Evolutionary conservation across 768 basidiomycete species (phyloP), one percentile per base, ranked within the genome.

Genomic region (Hysterangium stoloniferum): DNA sequence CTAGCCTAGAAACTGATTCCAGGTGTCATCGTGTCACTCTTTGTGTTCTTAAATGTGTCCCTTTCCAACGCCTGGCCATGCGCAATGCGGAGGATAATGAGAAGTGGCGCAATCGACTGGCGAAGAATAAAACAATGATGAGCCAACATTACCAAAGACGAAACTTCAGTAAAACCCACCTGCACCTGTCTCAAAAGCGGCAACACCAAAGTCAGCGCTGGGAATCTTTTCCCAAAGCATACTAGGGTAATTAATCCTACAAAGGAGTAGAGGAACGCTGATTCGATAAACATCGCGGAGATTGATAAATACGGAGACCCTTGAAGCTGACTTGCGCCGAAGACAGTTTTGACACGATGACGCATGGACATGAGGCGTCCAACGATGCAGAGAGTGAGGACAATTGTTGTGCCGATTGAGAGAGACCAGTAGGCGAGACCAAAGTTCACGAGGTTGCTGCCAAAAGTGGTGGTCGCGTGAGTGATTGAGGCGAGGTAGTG

Each of bases 71-170:
- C 61, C 9, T 53, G 48, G 4, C 68, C 69, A 40, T 50, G 57
- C 0, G 62, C 64, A 22, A 71, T 64, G 4, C 69, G 66, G 19
- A 65, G 57, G 53, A 69, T 64, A 56, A 71, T 70, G 44, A 66
- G 50, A 13, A 66, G 22, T 20, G 68, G 62, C 0, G 63, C 62
- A 46, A 71, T 67, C 19, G 59, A 61, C 69, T 71, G 15, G 40
- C 22, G 35, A 17, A 13, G 40, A 19, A 41, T 22, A 41, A 41
- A 17, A 22, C n/a, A 41, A 22, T 19, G 22, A 12, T 41, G 3
- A 17, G 42, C 9, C n/a, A n/a, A n/a, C n/a, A n/a, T n/a, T n/a
- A n/a, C n/a, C n/a, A n/a, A n/a, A n/a, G n/a, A n/a, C n/a, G n/a
- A n/a, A n/a, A n/a, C 41, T n/a, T n/a, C 12, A 17, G 27, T 1